These are phyloP conservation scores for Scytalidium lignicola DNA, from an alignment of 2,329 filamentous ascomycete species.

Conservation along the genomic window DNA sequence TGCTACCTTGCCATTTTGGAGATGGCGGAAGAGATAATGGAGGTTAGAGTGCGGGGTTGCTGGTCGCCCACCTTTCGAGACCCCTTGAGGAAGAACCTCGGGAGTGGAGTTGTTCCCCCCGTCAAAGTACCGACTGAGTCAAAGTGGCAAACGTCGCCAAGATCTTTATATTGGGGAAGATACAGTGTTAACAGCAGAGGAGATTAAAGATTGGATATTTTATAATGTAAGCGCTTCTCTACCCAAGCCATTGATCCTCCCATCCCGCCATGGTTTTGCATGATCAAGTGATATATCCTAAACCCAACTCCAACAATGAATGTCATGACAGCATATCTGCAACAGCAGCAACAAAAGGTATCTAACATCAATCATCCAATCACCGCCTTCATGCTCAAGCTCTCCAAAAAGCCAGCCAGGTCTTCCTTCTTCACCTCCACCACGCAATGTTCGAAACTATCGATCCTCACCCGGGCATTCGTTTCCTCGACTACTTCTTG, in stretches of 20 bases:
- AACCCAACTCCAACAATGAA: background rate
- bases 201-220: background rate
- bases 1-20: background rate
- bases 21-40: no score
- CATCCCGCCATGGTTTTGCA: background rate
- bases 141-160: no score
- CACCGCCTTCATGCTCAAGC: conserved; percentile 85
- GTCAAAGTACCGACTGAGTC: no score
- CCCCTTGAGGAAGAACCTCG: no score
- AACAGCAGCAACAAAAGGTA: background rate
- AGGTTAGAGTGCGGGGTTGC: no score
- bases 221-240: background rate
- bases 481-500: conserved; percentile 93
- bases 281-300: background rate
- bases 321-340: background rate
- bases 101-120: no score
- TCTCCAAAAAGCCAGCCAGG: conserved; percentile 82
- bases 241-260: background rate
- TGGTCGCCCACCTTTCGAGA: no score
- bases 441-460: conserved; percentile 96
- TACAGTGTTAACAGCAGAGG: no score
- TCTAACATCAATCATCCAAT: conserved; percentile 43
- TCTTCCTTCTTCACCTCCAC: conserved; percentile 98
- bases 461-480: conserved; percentile 81
- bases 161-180: no score